phyloP scores from a whole-genome alignment of 306 rosid genomes.

The Ochetophila trinervis region DNA sequence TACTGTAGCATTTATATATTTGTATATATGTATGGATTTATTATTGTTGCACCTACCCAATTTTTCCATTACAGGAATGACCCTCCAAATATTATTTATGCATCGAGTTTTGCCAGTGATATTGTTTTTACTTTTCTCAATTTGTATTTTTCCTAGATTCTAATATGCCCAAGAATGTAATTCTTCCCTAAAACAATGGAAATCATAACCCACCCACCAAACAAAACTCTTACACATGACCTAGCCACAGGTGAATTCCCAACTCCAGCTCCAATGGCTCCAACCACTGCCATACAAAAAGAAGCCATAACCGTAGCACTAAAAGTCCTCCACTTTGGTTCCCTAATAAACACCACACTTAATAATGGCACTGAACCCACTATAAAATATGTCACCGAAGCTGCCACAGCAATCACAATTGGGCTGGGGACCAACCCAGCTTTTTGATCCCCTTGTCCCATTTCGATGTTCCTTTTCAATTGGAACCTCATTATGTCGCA shows the following conservation, averaged over 20 bases:
- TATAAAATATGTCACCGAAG: background rate
- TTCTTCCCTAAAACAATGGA: background rate
- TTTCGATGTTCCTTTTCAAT: background rate
- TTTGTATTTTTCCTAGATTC: no score
- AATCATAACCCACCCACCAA: background rate
- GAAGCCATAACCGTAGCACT: background rate
- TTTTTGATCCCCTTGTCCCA: background rate
- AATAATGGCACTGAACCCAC: background rate
- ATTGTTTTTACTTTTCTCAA: no score
- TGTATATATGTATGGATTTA: no score
- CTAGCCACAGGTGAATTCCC: background rate
- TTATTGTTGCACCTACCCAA: no score
- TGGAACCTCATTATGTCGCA: background rate
- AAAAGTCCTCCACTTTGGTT: background rate
- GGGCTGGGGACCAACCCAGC: background rate
- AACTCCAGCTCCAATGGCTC: background rate
- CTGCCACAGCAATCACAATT: background rate
- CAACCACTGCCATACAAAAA: background rate
- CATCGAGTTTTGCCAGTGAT: no score
- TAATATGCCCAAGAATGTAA: background rate
- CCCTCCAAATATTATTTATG: no score
- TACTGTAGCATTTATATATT: no score
- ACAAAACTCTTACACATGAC: background rate
- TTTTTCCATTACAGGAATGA: no score
- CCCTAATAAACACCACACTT: background rate